Conservation (phyloP, 257 asterid species). For the Mentha longifolia region DNA sequence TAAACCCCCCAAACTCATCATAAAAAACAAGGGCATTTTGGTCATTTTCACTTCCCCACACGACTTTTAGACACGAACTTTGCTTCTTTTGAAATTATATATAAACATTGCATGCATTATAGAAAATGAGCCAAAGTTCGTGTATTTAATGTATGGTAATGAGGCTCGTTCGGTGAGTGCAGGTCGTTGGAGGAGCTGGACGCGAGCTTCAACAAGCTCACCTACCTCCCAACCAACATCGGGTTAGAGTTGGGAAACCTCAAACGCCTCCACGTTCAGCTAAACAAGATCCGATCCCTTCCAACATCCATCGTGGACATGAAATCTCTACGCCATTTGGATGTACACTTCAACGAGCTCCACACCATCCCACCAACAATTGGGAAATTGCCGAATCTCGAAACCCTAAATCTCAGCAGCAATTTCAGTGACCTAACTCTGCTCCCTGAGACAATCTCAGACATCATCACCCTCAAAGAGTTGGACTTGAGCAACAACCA, state of each 20-base stretch:
- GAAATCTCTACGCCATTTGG: constrained; percentile 64
- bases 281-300: constrained; percentile 83
- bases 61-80: neutral
- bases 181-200: constrained; percentile 79
- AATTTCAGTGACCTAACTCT: constrained; percentile 82
- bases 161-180: too few relatives aligned
- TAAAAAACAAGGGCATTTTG: neutral
- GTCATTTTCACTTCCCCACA: too few relatives aligned
- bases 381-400: constrained; percentile 66
- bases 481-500: constrained; percentile 94
- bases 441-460: constrained; percentile 71
- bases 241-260: constrained; percentile 69
- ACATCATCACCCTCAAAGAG: constrained; percentile 70
- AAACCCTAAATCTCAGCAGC: constrained; percentile 67
- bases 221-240: constrained; percentile 82
- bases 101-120: too few relatives aligned
- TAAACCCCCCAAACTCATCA: constrained; percentile 19
- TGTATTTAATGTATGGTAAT: neutral
- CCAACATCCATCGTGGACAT: constrained; percentile 81
- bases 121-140: neutral
- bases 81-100: neutral
- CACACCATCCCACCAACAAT: constrained; percentile 65
- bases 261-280: constrained; percentile 51
- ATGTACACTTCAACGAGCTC: constrained; percentile 77
- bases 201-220: constrained; percentile 80